Base-by-base conservation (phyloP, 176 grass and related monocot genomes). In the Oropetium thomaeum region DNA sequence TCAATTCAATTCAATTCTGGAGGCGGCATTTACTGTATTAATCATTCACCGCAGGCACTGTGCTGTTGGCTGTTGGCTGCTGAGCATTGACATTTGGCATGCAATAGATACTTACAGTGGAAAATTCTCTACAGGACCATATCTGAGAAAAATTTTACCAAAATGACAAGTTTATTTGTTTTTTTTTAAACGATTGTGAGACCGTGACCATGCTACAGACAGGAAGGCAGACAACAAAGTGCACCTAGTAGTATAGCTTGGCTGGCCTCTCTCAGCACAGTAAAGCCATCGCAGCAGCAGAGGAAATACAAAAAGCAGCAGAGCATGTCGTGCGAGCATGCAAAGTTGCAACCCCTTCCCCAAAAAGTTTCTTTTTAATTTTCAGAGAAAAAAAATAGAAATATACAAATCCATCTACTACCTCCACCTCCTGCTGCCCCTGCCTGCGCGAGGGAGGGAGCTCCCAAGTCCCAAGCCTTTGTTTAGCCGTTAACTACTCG, bases 281-380 rank as follows among this genome's bases (percentile, higher is more conserved):
- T n/a, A n/a, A n/a, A n/a, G n/a, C n/a, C n/a, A n/a, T n/a, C n/a
- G n/a, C n/a, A n/a, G n/a, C n/a, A n/a, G n/a, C n/a, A n/a, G n/a
- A n/a, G n/a, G n/a, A n/a, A n/a, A n/a, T n/a, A 37, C 69, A 87
- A 29, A 53, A 81, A 44, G 29, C 44, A 70, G 10, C 79, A 42
- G 20, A 23, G 32, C 62, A 88, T 83, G 86, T 78, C 85, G 85
- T 79, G 79, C 74, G 38, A 42, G 83, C 77, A 15, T 44, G 80
- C 72, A 3, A 3, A 37, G 35, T 37, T 5, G 35, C 35, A 37
- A 1, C 35, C 3, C 35, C n/a, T n/a, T n/a, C 38, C 58, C 12
- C 4, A 28, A 27, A 43, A 57, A 75, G 23, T 9, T 12, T 26
- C 20, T 14, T 20, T 44, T 34, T 43, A n/a, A n/a, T n/a, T 29